Percentiles rank a stretch among this genome's conserved stretches.
phyloP scores from a whole-genome alignment of 441 rosid genomes.

The Bruguiera hainesii region DNA sequence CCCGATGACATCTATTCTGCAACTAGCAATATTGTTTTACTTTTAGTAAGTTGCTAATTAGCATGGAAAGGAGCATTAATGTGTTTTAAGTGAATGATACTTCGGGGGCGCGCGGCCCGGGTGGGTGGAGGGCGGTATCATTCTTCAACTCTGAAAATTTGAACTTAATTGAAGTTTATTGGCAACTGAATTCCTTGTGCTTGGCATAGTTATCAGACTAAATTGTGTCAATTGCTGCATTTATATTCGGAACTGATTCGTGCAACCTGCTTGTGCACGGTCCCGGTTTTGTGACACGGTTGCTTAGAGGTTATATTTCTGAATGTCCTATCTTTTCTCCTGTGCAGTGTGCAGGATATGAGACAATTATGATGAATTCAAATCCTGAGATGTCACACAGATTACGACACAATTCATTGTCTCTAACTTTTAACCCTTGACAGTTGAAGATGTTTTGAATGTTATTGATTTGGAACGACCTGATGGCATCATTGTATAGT shows the following conservation, averaged over 20 bases:
- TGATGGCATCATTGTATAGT: slow-evolving; percentile 87
- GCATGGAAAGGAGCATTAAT: neutral
- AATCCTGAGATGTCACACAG: slow-evolving; percentile 95
- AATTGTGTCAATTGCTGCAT: too few species aligned
- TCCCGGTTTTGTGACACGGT: too few species aligned
- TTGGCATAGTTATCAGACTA: too few species aligned
- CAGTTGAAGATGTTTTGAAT: slow-evolving; percentile 83
- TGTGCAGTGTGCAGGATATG: slow-evolving; percentile 82
- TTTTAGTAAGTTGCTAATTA: neutral
- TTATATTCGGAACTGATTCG: neutral
- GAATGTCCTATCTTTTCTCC: neutral
- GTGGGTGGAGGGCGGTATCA: too few species aligned
- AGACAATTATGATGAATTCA: slow-evolving; percentile 97
- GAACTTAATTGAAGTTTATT: too few species aligned
- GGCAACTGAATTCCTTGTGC: too few species aligned
- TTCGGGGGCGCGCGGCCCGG: too few species aligned
- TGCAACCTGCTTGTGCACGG: neutral
- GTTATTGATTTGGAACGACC: slow-evolving; percentile 82
- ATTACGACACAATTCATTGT: slow-evolving; percentile 89
- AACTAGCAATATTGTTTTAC: neutral
- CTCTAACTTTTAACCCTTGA: slow-evolving; percentile 92
- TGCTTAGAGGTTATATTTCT: neutral
- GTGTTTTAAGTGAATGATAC: too few species aligned
- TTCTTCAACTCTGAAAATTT: too few species aligned
- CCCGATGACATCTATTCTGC: neutral